Evolutionary conservation across 495 filamentous ascomycete genomes (phyloP), one percentile per base, ranked within the genome.

Genomic region (Daldinia concentrica): DNA sequence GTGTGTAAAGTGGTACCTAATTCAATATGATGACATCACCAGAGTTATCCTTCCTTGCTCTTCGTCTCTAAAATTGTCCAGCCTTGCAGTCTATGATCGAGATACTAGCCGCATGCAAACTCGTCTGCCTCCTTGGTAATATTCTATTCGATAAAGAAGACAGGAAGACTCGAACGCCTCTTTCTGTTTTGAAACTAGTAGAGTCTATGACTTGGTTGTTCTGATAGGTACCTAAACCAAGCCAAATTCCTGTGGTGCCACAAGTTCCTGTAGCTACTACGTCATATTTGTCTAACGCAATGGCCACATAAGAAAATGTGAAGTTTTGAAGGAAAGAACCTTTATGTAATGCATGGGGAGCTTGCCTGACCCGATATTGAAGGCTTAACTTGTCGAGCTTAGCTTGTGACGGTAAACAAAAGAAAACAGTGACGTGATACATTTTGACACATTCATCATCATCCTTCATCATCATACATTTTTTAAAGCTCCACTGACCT

Each of bases 391-490:
- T 52, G 24, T 26, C 26, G 3, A 54, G 50, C 27, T 27, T 54
- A 68, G 39, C 64, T 64, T 58, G 58, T 71, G 48, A 61, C 63
- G 64, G 69, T 68, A 72, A 69, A 69, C 66, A 66, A 69, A 73
- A 69, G 50, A 54, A 68, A 69, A 62, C 22, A 58, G 71, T 73
- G 71, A 73, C 71, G 71, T 69, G 70, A 69, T 73, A 66, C 61
- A 69, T 73, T 51, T 62, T 34, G 34, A 41, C n/a, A 30, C 26
- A 39, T 36, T 62, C 60, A 59, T 68, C 60, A 59, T 68, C 69
- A 62, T 62, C 65, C 56, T 68, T 69, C 58, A 14, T 73, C 65
- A 73, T 68, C 54, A 64, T 65, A 64, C 68, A 70, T 58, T 61
- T 50, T 39, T 36, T 4, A 36, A 58, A 57, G 66, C 62, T 65